Base-by-base conservation (phyloP, 495 filamentous ascomycete species). In the Penicillium simplicissimum region DNA sequence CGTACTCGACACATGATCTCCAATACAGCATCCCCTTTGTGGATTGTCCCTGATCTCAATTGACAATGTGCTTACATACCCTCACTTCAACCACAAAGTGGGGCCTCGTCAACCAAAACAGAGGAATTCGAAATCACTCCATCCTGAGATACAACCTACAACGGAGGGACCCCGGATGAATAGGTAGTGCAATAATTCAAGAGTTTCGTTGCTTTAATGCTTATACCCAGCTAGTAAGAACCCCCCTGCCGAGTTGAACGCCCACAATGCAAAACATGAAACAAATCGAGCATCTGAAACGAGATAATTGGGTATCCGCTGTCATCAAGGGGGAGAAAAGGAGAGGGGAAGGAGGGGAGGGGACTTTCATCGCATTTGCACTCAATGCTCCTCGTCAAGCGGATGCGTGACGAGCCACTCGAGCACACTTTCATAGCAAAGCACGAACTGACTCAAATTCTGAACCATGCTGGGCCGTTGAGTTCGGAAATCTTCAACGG, bases 401-500 rank as follows among this genome's bases (percentile, higher is more conserved):
- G 70, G 75, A 71, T 84, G 78, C 56, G 76, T 77, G 43, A 80
- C 77, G 17, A 93, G 75, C 95, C 95, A 98, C 74, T 98, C 95
- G 43, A 96, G 76, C 8, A 97, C 84, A 31, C 90, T 96, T 76
- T 98, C 95, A 72, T 98, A 98, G 70, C 95, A 98, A 40, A 98
- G 84, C 57, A 97, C 94, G 75, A 88, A 98, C 74, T 98, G 95
- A 62, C 91, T 85, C 62, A 98, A 78, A 65, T 90, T 96, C 76
- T 98, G 95, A 56, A 98, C 94, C 95, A 98, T 98, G 76, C 92
- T 96, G 8, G 97, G 75, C 58, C 95, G 79, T 75, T 98, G 96
- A 8, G 80, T 81, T 35, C 95, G 82, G 69, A 98, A 96, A 68
- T 97, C 92, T 63, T 91, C 87, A 5, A 98, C 94, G 0, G 92